Conservation (phyloP, 306 rosid species). For the Inga laurina region DNA sequence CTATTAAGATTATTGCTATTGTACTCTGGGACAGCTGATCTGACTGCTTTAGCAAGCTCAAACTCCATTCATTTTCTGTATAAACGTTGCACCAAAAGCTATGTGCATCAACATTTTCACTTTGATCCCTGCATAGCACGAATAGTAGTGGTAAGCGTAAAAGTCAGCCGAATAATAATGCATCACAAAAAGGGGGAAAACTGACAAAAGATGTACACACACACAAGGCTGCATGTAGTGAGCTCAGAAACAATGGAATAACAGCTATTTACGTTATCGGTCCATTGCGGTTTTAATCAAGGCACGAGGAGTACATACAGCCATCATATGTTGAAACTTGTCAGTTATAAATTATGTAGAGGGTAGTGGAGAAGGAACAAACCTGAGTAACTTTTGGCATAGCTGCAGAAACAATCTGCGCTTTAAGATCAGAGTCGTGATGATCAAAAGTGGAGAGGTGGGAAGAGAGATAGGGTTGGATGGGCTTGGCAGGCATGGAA, state of each 20-base stretch:
- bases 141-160: background rate
- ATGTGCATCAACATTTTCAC: background rate
- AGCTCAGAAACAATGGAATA: background rate
- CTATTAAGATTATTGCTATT: background rate
- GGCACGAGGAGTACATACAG: background rate
- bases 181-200: background rate
- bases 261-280: background rate
- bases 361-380: background rate
- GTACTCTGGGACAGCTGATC: background rate
- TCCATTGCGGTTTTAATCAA: background rate
- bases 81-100: background rate
- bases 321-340: background rate
- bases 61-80: background rate
- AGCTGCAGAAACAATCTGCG: slow-evolving; percentile 7
- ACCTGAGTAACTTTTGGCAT: slow-evolving; percentile 11
- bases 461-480: slow-evolving; percentile 11
- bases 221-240: background rate
- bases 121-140: slow-evolving; percentile 7
- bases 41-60: background rate
- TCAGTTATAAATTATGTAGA: background rate
- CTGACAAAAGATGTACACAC: background rate
- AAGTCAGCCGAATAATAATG: background rate
- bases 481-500: slow-evolving; percentile 33
- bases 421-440: slow-evolving; percentile 9
- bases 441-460: slow-evolving; percentile 5